Conservation (phyloP, 805 yeast genomes). For the Cyberlindnera mississippiensis region DNA sequence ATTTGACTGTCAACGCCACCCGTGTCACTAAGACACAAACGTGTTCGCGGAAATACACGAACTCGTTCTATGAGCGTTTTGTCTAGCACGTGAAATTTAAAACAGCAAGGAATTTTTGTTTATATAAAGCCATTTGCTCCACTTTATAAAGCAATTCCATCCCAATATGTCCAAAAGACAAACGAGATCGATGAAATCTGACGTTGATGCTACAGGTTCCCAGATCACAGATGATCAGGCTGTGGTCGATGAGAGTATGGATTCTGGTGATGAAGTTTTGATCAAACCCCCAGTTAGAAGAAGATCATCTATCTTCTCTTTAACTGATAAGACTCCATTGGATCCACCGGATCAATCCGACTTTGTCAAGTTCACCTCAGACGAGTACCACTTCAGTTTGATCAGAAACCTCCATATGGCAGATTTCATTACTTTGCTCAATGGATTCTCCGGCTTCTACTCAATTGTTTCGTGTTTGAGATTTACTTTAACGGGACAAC, state of each 20-base stretch:
- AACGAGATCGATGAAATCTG: slow-evolving; percentile 19
- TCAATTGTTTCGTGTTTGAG: slow-evolving; percentile 83
- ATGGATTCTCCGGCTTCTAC: slow-evolving; percentile 92
- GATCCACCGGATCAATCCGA: slow-evolving; percentile 79
- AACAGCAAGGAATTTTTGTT: slow-evolving; percentile 2
- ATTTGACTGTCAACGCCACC: no score
- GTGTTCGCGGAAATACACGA: no score
- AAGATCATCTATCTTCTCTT: slow-evolving; percentile 50
- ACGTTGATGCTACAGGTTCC: slow-evolving; percentile 2
- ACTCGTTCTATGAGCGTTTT: neutral
- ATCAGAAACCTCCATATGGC: slow-evolving; percentile 89
- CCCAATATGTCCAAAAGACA: slow-evolving; percentile 18
- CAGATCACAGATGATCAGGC: slow-evolving; percentile 12
- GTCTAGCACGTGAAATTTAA: slow-evolving; percentile 5
- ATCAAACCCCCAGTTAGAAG: slow-evolving; percentile 29
- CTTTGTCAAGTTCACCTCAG: slow-evolving; percentile 74
- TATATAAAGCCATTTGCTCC: no score
- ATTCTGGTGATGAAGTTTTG: slow-evolving; percentile 19
- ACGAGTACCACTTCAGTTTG: slow-evolving; percentile 81
- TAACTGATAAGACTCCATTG: slow-evolving; percentile 40
- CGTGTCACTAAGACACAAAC: no score
- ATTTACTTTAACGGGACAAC: slow-evolving; percentile 64
- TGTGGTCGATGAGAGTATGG: slow-evolving; percentile 17
- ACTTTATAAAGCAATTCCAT: no score
- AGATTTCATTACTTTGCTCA: slow-evolving; percentile 89